These are phyloP conservation scores for Solanum medicagineum DNA, from an alignment of 257 asterid species.

Conservation along the genomic window DNA sequence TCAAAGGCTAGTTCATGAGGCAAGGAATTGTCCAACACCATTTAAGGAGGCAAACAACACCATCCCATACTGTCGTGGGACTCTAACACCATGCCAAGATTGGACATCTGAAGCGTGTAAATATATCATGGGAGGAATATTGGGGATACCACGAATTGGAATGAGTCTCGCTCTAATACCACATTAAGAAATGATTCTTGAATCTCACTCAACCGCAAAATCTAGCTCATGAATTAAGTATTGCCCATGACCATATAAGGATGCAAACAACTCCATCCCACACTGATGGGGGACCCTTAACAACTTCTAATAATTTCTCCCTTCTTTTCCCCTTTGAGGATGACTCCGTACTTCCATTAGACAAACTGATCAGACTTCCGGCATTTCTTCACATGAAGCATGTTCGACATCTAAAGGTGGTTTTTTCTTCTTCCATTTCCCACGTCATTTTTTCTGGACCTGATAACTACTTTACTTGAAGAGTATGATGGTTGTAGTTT, in stretches of 20 bases:
- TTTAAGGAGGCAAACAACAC: background rate
- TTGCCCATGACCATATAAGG: background rate
- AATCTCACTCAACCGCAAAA: background rate
- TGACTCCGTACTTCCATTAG: background rate
- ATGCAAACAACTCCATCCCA: background rate
- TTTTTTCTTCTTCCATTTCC: background rate
- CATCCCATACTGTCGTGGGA: background rate
- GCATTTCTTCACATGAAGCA: background rate
- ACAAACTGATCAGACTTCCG: background rate
- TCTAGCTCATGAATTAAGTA: background rate
- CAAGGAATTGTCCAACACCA: background rate
- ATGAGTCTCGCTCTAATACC: background rate
- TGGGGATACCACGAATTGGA: background rate
- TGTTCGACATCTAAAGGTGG: background rate
- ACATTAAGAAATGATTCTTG: background rate
- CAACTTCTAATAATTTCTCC: background rate
- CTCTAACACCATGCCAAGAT: background rate
- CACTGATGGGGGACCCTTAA: background rate
- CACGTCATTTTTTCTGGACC: background rate
- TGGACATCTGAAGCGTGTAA: background rate
- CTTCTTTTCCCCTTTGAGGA: background rate
- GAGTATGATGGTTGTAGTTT: background rate
- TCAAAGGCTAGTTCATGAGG: background rate
- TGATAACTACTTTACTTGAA: background rate
- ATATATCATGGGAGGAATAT: background rate